Evolutionary conservation across 1,139 yeast species (phyloP).

Genomic region (Nakaseomyces uthaithaninus): DNA sequence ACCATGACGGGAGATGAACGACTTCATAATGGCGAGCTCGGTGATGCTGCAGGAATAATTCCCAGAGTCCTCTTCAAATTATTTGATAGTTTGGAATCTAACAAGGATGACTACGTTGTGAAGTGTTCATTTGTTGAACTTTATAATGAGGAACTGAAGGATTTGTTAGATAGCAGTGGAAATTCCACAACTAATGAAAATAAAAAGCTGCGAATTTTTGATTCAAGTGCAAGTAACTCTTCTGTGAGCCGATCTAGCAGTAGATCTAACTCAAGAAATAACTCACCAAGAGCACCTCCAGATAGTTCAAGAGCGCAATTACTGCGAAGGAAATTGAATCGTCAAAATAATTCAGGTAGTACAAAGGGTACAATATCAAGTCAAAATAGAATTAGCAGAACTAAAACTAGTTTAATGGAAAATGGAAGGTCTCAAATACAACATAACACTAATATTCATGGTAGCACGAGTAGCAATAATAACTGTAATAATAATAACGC

Average conservation of each 20-base stretch:
- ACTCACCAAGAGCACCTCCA: conserved; percentile 16
- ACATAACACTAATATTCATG: conserved; percentile 14
- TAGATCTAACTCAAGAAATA: conserved; percentile 14
- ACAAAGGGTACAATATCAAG: conserved; percentile 1
- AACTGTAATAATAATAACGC: conserved; percentile 7
- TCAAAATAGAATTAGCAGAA: conserved; percentile 3
- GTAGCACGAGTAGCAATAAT: conserved; percentile 5
- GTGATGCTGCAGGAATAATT: conserved; percentile 58
- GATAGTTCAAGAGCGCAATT: conserved; percentile 5
- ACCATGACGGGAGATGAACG: conserved; percentile 63
- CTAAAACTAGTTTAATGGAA: conserved; percentile 11
- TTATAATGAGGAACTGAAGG: conserved; percentile 64
- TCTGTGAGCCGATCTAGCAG: conserved; percentile 14
- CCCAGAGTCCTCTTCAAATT: conserved; percentile 55
- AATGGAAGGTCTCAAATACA: conserved; percentile 7
- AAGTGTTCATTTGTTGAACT: conserved; percentile 67
- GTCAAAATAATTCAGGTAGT: conserved; percentile 6
- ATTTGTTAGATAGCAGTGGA: conserved; percentile 42
- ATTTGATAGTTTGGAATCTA: conserved; percentile 38
- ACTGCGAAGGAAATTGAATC: conserved; percentile 5
- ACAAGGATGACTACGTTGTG: conserved; percentile 43
- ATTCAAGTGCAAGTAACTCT: conserved; percentile 29
- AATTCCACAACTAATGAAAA: conserved; percentile 12
- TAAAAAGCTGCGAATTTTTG: conserved; percentile 46
- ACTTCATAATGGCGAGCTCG: conserved; percentile 47